phyloP scores from a whole-genome alignment of 1,139 yeast genomes.

The Debaryomyces sp. region DNA sequence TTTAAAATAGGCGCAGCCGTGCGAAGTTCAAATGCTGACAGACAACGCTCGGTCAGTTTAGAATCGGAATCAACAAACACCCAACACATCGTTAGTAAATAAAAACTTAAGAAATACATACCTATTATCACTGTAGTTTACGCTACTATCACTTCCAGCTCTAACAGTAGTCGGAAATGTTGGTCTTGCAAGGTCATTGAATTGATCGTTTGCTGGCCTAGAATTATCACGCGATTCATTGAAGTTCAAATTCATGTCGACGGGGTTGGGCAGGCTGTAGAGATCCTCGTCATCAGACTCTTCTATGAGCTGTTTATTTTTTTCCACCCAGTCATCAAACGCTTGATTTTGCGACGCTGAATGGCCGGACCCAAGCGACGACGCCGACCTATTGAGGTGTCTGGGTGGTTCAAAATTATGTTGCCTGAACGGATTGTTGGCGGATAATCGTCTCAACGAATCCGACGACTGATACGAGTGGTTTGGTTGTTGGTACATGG shows the following conservation, averaged over 20 bases:
- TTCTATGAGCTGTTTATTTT: conserved; percentile 47
- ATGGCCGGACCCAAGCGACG: conserved; percentile 9
- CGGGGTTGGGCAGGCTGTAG: conserved; percentile 1
- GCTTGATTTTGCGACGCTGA: conserved; percentile 15
- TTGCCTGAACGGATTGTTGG: conserved; percentile 60
- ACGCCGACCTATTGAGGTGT: conserved; percentile 7
- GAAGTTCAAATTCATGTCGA: conserved; percentile 7
- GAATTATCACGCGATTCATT: background rate
- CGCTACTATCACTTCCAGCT: conserved; percentile 45
- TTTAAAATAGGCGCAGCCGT: background rate
- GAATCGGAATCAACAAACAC: background rate
- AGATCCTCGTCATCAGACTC: conserved; percentile 44
- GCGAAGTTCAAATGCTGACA: background rate
- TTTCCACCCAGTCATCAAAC: conserved; percentile 56
- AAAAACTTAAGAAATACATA: conserved; percentile 24
- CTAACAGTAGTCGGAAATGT: conserved; percentile 34
- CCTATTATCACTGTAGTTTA: conserved; percentile 33
- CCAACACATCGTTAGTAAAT: background rate
- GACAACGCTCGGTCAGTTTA: background rate
- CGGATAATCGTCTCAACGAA: conserved; percentile 52
- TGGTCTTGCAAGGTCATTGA: conserved; percentile 19
- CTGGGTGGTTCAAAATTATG: conserved; percentile 11
- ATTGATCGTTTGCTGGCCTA: background rate
- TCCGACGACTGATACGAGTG: conserved; percentile 38
- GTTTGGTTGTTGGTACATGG: conserved; percentile 47